Percentiles rank a stretch among this genome's conserved stretches.
Evolutionary conservation across 148 eudicot genomes (phyloP).

Genomic region (Tetragonia tetragonoides): DNA sequence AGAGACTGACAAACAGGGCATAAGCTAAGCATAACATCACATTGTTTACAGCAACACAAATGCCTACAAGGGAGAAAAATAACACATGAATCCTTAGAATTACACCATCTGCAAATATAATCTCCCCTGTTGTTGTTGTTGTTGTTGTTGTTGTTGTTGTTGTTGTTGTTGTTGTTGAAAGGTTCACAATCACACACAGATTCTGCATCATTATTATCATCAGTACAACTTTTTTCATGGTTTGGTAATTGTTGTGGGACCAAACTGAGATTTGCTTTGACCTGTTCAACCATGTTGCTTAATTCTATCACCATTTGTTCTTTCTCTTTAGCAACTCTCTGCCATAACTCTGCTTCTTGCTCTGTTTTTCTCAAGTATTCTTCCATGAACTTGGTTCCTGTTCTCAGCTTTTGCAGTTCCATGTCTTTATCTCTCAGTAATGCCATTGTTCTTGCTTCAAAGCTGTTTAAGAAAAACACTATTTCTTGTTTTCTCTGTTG

Average conservation of each 20-base stretch:
- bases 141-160: not conserved
- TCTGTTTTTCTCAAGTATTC: constrained; percentile 30
- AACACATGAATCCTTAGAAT: constrained; percentile 28
- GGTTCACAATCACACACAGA: constrained; percentile 34
- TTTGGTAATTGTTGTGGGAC: not conserved
- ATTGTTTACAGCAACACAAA: constrained; percentile 46
- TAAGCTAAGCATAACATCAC: constrained; percentile 34
- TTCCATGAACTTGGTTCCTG: constrained; percentile 37
- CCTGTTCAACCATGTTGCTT: constrained; percentile 29
- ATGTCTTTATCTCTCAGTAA: constrained; percentile 38
- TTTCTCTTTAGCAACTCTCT: constrained; percentile 41
- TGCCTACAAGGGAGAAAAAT: constrained; percentile 61
- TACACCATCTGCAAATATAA: constrained; percentile 38
- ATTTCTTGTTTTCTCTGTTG: not conserved
- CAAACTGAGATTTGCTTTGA: constrained; percentile 12
- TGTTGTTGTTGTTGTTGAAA: not conserved
- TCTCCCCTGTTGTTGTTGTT: not conserved
- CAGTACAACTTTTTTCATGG: not conserved
- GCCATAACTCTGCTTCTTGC: constrained; percentile 38
- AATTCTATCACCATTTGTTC: constrained; percentile 33
- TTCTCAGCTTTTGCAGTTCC: constrained; percentile 32
- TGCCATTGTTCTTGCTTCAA: not conserved
- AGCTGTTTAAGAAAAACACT: not conserved
- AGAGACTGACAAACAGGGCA: constrained; percentile 53
- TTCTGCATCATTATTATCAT: constrained; percentile 29